phyloP scores from a whole-genome alignment of 1,284 basidiomycete genomes.

The Ceratobasidium sp. region DNA sequence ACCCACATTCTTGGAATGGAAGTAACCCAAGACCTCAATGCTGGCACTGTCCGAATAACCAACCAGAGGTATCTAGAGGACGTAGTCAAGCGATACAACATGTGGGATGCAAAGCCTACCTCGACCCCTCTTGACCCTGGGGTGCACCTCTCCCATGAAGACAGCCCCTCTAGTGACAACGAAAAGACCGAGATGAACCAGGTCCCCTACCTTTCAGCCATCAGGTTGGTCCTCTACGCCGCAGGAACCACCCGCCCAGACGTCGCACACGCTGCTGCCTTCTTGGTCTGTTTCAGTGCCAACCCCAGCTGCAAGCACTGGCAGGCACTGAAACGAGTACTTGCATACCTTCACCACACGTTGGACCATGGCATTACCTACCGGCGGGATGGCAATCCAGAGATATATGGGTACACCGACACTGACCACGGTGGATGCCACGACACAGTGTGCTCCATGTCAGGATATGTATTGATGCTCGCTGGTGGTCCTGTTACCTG shows the following conservation, averaged over 20 bases:
- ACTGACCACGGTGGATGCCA: not conserved
- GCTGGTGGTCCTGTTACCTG: conserved; percentile 23
- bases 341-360: conserved; percentile 49
- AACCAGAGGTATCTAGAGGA: conserved; percentile 45
- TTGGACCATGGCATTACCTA: conserved; percentile 40
- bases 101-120: conserved; percentile 20
- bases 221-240: not conserved
- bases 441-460: conserved; percentile 7
- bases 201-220: not conserved
- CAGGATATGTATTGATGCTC: conserved; percentile 23
- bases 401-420: not conserved
- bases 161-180: conserved; percentile 1
- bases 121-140: conserved; percentile 33
- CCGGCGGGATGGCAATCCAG: not conserved
- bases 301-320: conserved; percentile 46
- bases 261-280: conserved; percentile 39
- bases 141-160: conserved; percentile 20
- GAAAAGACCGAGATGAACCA: conserved; percentile 33
- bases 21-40: conserved; percentile 28
- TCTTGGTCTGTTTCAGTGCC: conserved; percentile 44
- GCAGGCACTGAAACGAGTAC: too few species aligned
- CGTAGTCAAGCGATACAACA: conserved; percentile 34
- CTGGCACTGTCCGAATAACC: conserved; percentile 22
- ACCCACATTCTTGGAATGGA: conserved; percentile 46
- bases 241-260: not conserved